A percentile compares a stretch with the other conserved stretches of the same genome.
Conservation (phyloP, 1,139 yeast species). For the Yamadazyma jaroonii region DNA sequence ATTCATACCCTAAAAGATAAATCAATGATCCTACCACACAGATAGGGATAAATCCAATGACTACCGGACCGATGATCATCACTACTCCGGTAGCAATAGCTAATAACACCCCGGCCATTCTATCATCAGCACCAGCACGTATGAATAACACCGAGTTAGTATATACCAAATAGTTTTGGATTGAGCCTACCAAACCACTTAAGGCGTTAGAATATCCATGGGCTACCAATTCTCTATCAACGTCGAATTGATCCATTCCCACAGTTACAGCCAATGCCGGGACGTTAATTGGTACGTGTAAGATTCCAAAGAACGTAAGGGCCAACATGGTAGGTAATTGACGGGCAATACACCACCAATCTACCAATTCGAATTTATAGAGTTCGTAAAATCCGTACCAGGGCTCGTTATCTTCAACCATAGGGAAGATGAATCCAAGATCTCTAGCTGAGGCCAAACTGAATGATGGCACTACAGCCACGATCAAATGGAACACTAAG, state of each 20-base stretch:
- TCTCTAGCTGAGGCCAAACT: constrained; percentile 59
- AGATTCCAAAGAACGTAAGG: constrained; percentile 87
- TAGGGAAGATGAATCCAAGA: constrained; percentile 79
- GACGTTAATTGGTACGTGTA: constrained; percentile 95
- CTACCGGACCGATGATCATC: constrained; percentile 85
- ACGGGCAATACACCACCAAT: constrained; percentile 65
- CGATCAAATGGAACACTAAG: constrained; percentile 62
- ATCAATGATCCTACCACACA: constrained; percentile 94
- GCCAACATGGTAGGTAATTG: constrained; percentile 95
- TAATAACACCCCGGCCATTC: constrained; percentile 82
- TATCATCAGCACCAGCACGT: constrained; percentile 89
- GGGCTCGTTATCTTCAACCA: constrained; percentile 67
- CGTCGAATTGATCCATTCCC: constrained; percentile 83
- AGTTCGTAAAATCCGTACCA: constrained; percentile 85
- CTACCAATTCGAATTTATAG: constrained; percentile 67
- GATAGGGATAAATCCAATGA: constrained; percentile 92
- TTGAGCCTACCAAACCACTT: constrained; percentile 82
- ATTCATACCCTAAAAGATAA: constrained; percentile 84
- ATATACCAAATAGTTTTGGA: constrained; percentile 91
- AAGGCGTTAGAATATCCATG: constrained; percentile 91
- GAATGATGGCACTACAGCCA: constrained; percentile 65
- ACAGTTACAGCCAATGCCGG: constrained; percentile 94
- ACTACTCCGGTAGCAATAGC: constrained; percentile 78
- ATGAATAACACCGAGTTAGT: constrained; percentile 90
- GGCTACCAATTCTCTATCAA: constrained; percentile 88